phyloP scores from a whole-genome alignment of 495 filamentous ascomycete genomes.

The Hypoxylon lienhwacheense region DNA sequence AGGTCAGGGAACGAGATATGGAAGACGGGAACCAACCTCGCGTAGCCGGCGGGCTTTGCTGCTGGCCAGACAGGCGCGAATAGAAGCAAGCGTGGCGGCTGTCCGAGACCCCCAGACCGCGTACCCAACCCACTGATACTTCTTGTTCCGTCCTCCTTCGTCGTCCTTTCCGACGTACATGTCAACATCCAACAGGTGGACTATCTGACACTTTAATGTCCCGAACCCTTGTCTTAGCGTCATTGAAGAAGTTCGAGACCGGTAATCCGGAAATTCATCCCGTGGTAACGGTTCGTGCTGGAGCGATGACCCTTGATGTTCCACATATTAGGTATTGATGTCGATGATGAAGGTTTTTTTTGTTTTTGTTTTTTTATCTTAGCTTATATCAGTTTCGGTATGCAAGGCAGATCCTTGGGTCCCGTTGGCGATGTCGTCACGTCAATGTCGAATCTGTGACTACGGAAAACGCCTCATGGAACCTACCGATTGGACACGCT shows the following conservation, averaged over 20 bases:
- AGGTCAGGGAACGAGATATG: slow-evolving; percentile 20
- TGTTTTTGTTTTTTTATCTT: too few relatives aligned
- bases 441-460: slow-evolving; percentile 10
- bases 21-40: slow-evolving; percentile 29
- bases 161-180: slow-evolving; percentile 17
- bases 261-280: background rate
- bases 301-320: background rate
- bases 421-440: slow-evolving; percentile 4
- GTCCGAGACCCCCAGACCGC: slow-evolving; percentile 27
- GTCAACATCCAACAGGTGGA: slow-evolving; percentile 12
- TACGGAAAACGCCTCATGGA: slow-evolving; percentile 27
- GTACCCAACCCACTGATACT: slow-evolving; percentile 4
- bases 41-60: slow-evolving; percentile 12
- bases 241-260: slow-evolving; percentile 5
- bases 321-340: slow-evolving; percentile 5
- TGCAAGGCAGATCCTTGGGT: slow-evolving; percentile 26
- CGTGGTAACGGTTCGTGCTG: background rate
- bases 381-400: slow-evolving; percentile 3
- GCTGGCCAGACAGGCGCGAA: slow-evolving; percentile 8
- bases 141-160: slow-evolving; percentile 7
- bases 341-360: too few relatives aligned
- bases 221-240: slow-evolving; percentile 2
- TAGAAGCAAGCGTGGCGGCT: slow-evolving; percentile 12
- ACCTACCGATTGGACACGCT: slow-evolving; percentile 28
- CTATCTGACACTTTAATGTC: slow-evolving; percentile 10